These are phyloP conservation scores for Kluyveromyces marxianus DNA, from an alignment of 1,139 yeast genomes.

Conservation along the genomic window DNA sequence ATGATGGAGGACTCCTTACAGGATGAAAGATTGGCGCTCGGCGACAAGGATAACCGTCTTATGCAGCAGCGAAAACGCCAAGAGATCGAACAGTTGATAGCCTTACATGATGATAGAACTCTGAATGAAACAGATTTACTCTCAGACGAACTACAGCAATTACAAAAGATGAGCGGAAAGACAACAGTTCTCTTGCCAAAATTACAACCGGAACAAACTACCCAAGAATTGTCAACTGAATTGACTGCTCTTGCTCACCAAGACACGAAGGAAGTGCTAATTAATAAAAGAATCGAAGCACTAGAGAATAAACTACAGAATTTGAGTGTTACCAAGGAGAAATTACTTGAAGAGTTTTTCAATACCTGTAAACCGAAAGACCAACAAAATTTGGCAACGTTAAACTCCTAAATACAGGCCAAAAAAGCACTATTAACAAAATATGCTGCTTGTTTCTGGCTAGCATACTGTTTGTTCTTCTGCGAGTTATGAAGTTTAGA, in stretches of 20 bases:
- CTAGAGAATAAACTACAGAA: not conserved
- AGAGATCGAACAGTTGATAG: slow-evolving; percentile 1
- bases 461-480: too few relatives aligned
- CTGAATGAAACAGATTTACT: not conserved
- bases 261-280: not conserved
- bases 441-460: too few relatives aligned
- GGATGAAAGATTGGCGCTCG: slow-evolving; percentile 8
- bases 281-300: not conserved
- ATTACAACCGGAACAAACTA: not conserved
- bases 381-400: too few relatives aligned
- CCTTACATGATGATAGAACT: not conserved
- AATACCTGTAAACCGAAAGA: too few relatives aligned
- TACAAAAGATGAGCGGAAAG: slow-evolving; percentile 1
- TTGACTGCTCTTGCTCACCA: not conserved
- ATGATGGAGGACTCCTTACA: slow-evolving; percentile 11
- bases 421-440: too few relatives aligned
- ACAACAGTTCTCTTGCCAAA: not conserved
- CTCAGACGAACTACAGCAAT: not conserved
- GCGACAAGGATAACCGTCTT: not conserved
- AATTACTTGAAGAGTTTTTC: not conserved
- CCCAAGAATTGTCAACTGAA: not conserved
- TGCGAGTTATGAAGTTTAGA: too few relatives aligned
- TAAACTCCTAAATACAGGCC: too few relatives aligned
- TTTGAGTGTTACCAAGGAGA: not conserved
- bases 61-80: slow-evolving; percentile 2